A percentile compares a stretch with the other conserved stretches of the same genome.
phyloP scores from a whole-genome alignment of 441 rosid genomes.

The Capsella rubella region DNA sequence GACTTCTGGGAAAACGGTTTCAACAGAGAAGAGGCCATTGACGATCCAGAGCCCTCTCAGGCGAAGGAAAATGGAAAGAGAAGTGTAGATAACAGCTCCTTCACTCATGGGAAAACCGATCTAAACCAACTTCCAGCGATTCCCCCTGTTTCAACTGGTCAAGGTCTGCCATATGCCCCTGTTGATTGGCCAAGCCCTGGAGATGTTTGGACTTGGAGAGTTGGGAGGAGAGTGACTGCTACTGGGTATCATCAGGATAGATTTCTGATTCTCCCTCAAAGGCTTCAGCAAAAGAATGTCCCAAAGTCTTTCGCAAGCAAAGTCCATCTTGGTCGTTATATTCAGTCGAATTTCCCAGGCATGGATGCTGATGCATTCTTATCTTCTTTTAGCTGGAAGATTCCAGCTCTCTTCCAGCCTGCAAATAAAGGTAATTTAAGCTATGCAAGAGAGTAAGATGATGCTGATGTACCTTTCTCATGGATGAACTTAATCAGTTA shows the following conservation, averaged over 20 bases:
- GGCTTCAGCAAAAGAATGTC: slow-evolving; percentile 43
- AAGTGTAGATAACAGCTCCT: slow-evolving; percentile 39
- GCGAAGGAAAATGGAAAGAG: slow-evolving; percentile 44
- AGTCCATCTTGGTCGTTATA: slow-evolving; percentile 53
- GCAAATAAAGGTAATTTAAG: slow-evolving; percentile 52
- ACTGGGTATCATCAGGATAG: slow-evolving; percentile 68
- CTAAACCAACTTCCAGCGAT: slow-evolving; percentile 52
- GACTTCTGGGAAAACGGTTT: slow-evolving; percentile 47
- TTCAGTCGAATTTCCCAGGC: slow-evolving; percentile 55
- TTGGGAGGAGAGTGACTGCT: slow-evolving; percentile 67
- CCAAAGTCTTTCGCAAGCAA: slow-evolving; percentile 70
- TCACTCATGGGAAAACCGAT: slow-evolving; percentile 47
- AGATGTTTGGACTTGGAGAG: slow-evolving; percentile 93
- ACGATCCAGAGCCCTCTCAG: slow-evolving; percentile 24
- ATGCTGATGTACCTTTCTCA: background rate
- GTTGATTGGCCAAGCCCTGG: slow-evolving; percentile 86
- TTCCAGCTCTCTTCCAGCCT: slow-evolving; percentile 56
- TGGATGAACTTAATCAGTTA: too few relatives aligned
- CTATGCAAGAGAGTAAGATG: background rate
- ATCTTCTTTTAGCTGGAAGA: slow-evolving; percentile 80
- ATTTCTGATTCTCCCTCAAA: slow-evolving; percentile 67
- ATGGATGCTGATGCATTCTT: slow-evolving; percentile 70
- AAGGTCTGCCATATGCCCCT: slow-evolving; percentile 92
- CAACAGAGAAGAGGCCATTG: slow-evolving; percentile 33
- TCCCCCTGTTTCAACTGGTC: slow-evolving; percentile 59